phyloP scores from a whole-genome alignment of 768 basidiomycete species.

The Tephrocybe sp. region DNA sequence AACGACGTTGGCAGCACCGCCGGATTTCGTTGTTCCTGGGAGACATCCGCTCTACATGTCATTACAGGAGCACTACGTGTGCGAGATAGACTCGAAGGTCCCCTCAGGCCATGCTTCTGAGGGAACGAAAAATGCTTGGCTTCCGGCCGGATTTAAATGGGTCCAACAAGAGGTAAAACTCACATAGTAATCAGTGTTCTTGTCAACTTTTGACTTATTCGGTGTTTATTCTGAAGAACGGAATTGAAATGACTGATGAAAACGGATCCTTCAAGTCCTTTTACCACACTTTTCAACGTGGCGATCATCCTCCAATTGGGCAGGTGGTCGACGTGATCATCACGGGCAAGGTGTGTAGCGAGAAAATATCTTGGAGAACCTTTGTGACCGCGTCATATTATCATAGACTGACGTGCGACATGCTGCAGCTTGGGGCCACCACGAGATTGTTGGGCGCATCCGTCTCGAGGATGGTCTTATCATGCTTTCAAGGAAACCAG shows the following conservation, averaged over 20 bases:
- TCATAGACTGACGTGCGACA: conserved; percentile 46
- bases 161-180: conserved; percentile 42
- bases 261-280: conserved; percentile 33
- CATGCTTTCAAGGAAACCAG: conserved; percentile 52
- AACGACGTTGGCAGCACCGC: conserved; percentile 30
- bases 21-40: conserved; percentile 32
- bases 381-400: neutral
- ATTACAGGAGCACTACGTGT: conserved; percentile 49
- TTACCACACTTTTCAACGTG: conserved; percentile 37
- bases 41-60: conserved; percentile 49
- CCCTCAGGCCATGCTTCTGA: conserved; percentile 33
- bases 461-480: conserved; percentile 61
- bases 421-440: conserved; percentile 56
- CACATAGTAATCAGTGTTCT: neutral
- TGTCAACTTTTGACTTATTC: conserved; percentile 45
- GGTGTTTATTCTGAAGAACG: conserved; percentile 49
- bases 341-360: conserved; percentile 46
- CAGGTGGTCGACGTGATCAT: conserved; percentile 48
- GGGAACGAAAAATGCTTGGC: conserved; percentile 44
- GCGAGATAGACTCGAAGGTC: conserved; percentile 29
- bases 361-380: neutral
- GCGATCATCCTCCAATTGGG: conserved; percentile 16
- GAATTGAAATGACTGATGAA: conserved; percentile 39
- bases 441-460: conserved; percentile 55
- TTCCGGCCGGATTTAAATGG: conserved; percentile 40